Evolutionary conservation across 805 yeast genomes (phyloP).

Genomic region (Tetrapisispora nanseiensis): DNA sequence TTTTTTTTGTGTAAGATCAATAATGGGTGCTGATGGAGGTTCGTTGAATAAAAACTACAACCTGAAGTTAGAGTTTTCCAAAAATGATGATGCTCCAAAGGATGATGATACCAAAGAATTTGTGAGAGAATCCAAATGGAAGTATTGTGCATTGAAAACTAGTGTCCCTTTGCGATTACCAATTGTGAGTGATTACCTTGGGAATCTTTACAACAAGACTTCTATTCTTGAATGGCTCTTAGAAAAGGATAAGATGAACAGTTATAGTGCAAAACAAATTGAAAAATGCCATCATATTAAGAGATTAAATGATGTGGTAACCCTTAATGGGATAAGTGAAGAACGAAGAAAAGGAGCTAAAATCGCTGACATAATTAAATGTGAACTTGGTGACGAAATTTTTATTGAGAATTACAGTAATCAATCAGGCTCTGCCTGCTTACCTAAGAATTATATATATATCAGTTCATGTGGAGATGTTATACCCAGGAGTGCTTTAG

Average conservation of each 20-base stretch:
- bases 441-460: constrained; percentile 32
- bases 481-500: constrained; percentile 28
- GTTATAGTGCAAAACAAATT: constrained; percentile 19
- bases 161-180: constrained; percentile 38
- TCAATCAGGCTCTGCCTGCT: neutral
- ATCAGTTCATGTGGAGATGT: constrained; percentile 39
- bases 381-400: constrained; percentile 21
- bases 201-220: constrained; percentile 56
- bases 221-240: constrained; percentile 49
- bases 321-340: constrained; percentile 27
- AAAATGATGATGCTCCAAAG: constrained; percentile 23
- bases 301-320: constrained; percentile 37
- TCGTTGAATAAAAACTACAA: constrained; percentile 53
- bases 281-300: constrained; percentile 29
- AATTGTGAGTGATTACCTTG: constrained; percentile 59
- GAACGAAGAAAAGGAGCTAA: constrained; percentile 1
- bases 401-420: constrained; percentile 29
- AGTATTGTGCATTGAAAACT: constrained; percentile 37
- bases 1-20: too few relatives aligned
- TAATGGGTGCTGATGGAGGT: constrained; percentile 61
- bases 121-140: constrained; percentile 31
- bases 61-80: constrained; percentile 7
- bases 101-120: constrained; percentile 16
- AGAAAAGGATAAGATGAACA: constrained; percentile 15
- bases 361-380: too few relatives aligned